phyloP scores from a whole-genome alignment of 495 filamentous ascomycete genomes.

The Xylaria cubensis region DNA sequence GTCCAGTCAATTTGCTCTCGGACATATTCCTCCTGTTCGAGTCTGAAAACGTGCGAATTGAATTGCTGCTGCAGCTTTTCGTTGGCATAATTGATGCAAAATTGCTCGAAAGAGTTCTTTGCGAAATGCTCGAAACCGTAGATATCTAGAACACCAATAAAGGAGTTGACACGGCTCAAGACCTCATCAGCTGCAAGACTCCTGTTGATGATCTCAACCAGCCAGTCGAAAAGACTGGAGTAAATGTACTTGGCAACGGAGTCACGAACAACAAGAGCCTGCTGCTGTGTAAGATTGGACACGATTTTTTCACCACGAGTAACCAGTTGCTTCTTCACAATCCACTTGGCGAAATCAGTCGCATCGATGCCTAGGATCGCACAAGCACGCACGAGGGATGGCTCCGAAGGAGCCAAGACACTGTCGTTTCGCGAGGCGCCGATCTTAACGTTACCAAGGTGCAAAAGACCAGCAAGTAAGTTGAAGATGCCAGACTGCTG shows the following conservation, averaged over 20 bases:
- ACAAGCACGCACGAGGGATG: conserved; percentile 81
- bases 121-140: conserved; percentile 99
- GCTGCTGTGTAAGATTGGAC: conserved; percentile 92
- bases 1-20: conserved; percentile 98
- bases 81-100: conserved; percentile 99
- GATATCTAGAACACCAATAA: conserved; percentile 99
- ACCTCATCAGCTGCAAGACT: conserved; percentile 91
- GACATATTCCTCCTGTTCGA: conserved; percentile 98
- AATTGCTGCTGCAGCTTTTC: conserved; percentile 99
- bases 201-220: conserved; percentile 92
- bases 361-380: conserved; percentile 87
- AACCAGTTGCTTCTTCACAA: conserved; percentile 97
- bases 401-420: conserved; percentile 78
- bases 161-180: conserved; percentile 79
- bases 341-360: conserved; percentile 95
- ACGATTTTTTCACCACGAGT: conserved; percentile 98
- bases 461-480: conserved; percentile 87
- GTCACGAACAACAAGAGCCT: conserved; percentile 93
- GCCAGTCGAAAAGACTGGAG: conserved; percentile 97
- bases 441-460: conserved; percentile 96
- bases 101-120: conserved; percentile 99
- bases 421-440: conserved; percentile 88
- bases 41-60: conserved; percentile 99
- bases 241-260: conserved; percentile 99
- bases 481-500: conserved; percentile 88